Evolutionary conservation across 192 early-diverging fungal species (phyloP).

Genomic region (Coemansia sp.): DNA sequence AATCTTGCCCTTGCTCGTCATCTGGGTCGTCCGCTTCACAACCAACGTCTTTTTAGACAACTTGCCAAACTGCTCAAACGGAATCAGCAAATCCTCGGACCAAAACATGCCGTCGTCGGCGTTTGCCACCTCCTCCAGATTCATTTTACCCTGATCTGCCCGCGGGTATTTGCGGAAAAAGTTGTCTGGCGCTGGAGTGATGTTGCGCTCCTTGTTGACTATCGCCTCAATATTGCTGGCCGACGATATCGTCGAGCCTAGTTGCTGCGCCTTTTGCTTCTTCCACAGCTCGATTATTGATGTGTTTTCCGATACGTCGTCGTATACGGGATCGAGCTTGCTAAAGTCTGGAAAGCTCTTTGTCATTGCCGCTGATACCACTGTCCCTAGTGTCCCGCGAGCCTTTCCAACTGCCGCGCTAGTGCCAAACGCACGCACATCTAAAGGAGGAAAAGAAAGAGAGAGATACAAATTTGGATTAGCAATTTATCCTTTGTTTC

Average conservation of each 20-base stretch:
- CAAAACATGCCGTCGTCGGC: constrained; percentile 42
- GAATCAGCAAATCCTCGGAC: constrained; percentile 58
- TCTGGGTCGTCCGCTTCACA: constrained; percentile 75
- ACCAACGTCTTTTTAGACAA: constrained; percentile 74
- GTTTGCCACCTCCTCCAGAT: constrained; percentile 6
- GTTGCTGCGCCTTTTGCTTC: constrained; percentile 43
- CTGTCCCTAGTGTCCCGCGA: not conserved
- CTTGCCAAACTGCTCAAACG: constrained; percentile 57
- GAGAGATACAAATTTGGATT: not conserved
- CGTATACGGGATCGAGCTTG: constrained; percentile 46
- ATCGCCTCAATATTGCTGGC: constrained; percentile 12
- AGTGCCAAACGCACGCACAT: constrained; percentile 1
- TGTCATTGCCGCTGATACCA: constrained; percentile 2
- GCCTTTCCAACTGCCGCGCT: not conserved
- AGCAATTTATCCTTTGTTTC: too few relatives aligned
- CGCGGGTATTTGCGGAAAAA: constrained; percentile 9
- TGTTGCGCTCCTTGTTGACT: constrained; percentile 37
- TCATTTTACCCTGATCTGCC: constrained; percentile 12
- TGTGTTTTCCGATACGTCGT: constrained; percentile 43
- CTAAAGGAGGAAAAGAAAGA: not conserved
- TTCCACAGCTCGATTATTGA: constrained; percentile 54
- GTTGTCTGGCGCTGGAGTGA: constrained; percentile 21
- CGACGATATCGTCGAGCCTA: constrained; percentile 11
- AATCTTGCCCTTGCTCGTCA: constrained; percentile 80
- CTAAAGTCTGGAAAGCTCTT: constrained; percentile 29